Base-by-base conservation (phyloP, 2,329 filamentous ascomycete species). In the Penicillium sp. region DNA sequence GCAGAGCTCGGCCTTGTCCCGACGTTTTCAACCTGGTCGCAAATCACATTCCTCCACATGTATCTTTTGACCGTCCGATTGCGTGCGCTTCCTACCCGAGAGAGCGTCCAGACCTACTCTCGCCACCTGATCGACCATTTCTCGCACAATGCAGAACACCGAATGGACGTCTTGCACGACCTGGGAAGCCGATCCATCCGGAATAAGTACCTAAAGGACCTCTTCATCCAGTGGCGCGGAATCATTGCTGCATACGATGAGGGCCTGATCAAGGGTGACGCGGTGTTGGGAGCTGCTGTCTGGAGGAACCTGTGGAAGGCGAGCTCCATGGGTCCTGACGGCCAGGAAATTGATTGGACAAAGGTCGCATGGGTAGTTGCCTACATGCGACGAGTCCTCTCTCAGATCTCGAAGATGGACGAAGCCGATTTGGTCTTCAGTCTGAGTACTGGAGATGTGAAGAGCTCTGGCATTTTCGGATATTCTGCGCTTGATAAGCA, bases 31-130 rank as follows among this genome's bases (percentile, higher is more conserved):
- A 92, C 89, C 50, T 99, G 94, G 94, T 89, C 91, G 18, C 92
- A 97, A 73, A 87, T 97, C 40, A 94, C 92, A 31, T 95, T 96
- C 80, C 81, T 99, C 52, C 92, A 99, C 78, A 88, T 99, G 81
- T 97, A 96, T 78, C 82, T 96, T 52, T 74, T 97, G 53, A 88
- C 89, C 49, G 88, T 89, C 42, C 88, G 92, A 50, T 78, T 96
- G 63, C 88, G 94, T 58, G 86, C 86, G 71, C 83, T 96, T 62
- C 86, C 71, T 14, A 67, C 89, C 20, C 76, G 79, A 48, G 81
- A 86, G 20, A 79, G 82, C 60, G 85, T 88, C 61, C 81, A 83
- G 54, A 81, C 84, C 51, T 96, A 91, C 85, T 90, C 95, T 71
- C 88, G 91, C 66, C 89, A 96, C 75, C 81, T 99, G 57, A 84